Evolutionary conservation across 495 filamentous ascomycete genomes (phyloP).

Genomic region (Trichoderma virens): DNA sequence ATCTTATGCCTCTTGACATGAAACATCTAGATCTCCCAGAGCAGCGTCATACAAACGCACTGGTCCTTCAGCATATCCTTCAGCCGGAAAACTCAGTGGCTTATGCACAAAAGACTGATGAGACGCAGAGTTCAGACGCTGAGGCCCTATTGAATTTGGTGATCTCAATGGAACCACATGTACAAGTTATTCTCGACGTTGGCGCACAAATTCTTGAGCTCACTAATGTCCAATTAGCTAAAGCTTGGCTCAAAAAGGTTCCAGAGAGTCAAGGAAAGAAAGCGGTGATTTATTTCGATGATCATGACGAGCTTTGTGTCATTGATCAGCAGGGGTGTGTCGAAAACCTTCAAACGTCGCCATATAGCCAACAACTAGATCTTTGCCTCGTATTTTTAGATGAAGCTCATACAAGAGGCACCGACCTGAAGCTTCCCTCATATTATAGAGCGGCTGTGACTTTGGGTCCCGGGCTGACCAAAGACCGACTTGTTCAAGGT

Average conservation of each 20-base stretch:
- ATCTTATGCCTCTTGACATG: constrained; percentile 49
- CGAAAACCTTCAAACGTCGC: constrained; percentile 49
- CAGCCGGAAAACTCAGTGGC: constrained; percentile 44
- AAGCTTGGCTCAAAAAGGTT: constrained; percentile 34
- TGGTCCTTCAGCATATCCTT: constrained; percentile 52
- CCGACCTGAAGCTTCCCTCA: constrained; percentile 58
- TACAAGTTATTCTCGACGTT: constrained; percentile 62
- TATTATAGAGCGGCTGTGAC: constrained; percentile 60
- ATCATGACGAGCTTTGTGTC: constrained; percentile 42
- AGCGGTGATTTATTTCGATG: constrained; percentile 49
- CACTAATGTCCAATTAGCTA: constrained; percentile 47
- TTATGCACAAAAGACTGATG: too few relatives aligned
- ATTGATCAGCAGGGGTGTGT: constrained; percentile 33
- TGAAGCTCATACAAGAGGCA: constrained; percentile 69
- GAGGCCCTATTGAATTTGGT: constrained; percentile 21
- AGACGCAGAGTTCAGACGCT: neutral
- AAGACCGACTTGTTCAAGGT: constrained; percentile 72
- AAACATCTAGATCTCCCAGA: constrained; percentile 46
- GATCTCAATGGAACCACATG: constrained; percentile 26
- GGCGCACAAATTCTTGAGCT: constrained; percentile 66
- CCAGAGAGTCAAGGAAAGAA: constrained; percentile 21
- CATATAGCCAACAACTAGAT: constrained; percentile 52
- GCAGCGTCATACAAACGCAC: constrained; percentile 56
- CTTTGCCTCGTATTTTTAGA: constrained; percentile 65
- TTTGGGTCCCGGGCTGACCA: constrained; percentile 57